Conservation (phyloP, 495 filamentous ascomycete species). For the Lasiosphaeria ovina region DNA sequence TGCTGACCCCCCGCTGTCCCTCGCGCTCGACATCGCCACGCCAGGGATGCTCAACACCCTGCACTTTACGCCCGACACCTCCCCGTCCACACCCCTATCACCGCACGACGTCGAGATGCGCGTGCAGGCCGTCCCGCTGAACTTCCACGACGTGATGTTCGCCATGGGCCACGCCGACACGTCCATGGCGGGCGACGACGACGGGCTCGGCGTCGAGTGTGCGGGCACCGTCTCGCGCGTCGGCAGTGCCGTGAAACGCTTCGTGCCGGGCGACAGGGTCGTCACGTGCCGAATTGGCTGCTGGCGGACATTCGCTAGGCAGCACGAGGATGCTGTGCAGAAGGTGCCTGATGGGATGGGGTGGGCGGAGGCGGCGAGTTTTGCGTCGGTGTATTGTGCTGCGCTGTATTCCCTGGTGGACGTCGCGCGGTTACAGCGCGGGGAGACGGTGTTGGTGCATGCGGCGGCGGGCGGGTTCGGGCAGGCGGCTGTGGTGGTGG, state of each 20-base stretch:
- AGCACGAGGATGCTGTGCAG: background rate
- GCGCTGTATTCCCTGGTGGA: constrained; percentile 32
- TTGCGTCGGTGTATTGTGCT: constrained; percentile 36
- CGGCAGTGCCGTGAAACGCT: constrained; percentile 32
- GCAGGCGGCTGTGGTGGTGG: constrained; percentile 50
- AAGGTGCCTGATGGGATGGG: constrained; percentile 23
- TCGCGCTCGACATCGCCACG: constrained; percentile 21
- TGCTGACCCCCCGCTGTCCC: too few relatives aligned
- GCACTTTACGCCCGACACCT: constrained; percentile 34
- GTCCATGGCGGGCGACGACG: constrained; percentile 20
- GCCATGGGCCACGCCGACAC: constrained; percentile 6
- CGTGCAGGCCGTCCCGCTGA: constrained; percentile 24
- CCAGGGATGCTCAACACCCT: constrained; percentile 43
- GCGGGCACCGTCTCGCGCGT: constrained; percentile 41
- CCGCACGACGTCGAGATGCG: constrained; percentile 13
- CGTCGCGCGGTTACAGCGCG: constrained; percentile 31
- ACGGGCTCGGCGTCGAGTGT: constrained; percentile 6
- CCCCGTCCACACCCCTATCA: background rate
- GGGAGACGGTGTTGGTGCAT: constrained; percentile 54
- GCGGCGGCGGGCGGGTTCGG: constrained; percentile 47
- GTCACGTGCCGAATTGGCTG: constrained; percentile 28
- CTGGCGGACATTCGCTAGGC: constrained; percentile 22
- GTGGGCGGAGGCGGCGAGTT: constrained; percentile 31
- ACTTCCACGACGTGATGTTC: constrained; percentile 28
- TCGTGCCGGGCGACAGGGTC: constrained; percentile 25